These are phyloP conservation scores for Fibroporia radiculosa DNA, from an alignment of 768 basidiomycete genomes.

Conservation along the genomic window DNA sequence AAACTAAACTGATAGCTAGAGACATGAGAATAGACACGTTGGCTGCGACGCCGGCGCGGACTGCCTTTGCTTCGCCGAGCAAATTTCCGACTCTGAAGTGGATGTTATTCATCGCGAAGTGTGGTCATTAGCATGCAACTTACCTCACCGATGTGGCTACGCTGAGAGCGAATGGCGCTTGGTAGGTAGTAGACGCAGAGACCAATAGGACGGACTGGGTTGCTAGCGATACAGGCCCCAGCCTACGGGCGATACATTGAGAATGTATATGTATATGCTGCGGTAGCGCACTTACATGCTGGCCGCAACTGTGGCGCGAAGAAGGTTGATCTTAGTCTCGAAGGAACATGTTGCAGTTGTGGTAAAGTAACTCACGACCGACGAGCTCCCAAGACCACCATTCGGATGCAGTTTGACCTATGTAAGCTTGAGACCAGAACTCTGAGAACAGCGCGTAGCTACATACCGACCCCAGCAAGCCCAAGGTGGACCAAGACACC, in stretches of 20 bases:
- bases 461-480: slow-evolving; percentile 67
- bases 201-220: slow-evolving; percentile 82
- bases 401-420: slow-evolving; percentile 76
- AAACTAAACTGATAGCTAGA: slow-evolving; percentile 53
- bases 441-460: background rate
- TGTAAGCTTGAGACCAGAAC: background rate
- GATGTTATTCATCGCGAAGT: background rate
- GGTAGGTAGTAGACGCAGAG: slow-evolving; percentile 70
- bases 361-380: slow-evolving; percentile 35
- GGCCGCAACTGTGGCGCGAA: slow-evolving; percentile 35
- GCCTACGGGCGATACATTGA: slow-evolving; percentile 27
- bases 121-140: slow-evolving; percentile 10
- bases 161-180: slow-evolving; percentile 76
- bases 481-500: slow-evolving; percentile 69
- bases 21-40: slow-evolving; percentile 60
- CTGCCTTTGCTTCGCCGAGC: slow-evolving; percentile 70
- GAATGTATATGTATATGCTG: background rate
- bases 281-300: slow-evolving; percentile 34
- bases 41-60: slow-evolving; percentile 64
- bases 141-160: slow-evolving; percentile 84
- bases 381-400: slow-evolving; percentile 98
- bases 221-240: slow-evolving; percentile 78
- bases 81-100: slow-evolving; percentile 72
- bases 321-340: background rate
- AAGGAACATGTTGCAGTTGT: no score